These are phyloP conservation scores for Lasiosphaeris hirsuta DNA, from an alignment of 495 filamentous ascomycete genomes.

Conservation along the genomic window DNA sequence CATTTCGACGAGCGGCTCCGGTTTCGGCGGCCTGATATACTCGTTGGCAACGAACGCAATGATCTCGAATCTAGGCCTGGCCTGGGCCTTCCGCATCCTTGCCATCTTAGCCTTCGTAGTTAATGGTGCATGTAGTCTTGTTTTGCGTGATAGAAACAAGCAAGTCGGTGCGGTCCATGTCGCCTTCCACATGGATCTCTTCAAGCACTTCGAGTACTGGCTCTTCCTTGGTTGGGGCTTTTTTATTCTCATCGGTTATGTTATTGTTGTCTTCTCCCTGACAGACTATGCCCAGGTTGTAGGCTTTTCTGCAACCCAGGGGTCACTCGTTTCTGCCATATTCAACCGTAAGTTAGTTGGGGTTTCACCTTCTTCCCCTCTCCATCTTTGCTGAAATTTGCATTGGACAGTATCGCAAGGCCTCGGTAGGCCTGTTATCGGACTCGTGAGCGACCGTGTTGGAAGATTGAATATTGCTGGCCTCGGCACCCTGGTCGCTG, in stretches of 20 bases:
- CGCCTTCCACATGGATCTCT: slow-evolving; percentile 60
- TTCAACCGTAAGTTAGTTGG: slow-evolving; percentile 63
- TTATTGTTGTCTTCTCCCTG: slow-evolving; percentile 69
- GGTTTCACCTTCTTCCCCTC: too few species aligned
- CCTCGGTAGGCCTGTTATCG: slow-evolving; percentile 58
- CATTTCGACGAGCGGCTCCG: slow-evolving; percentile 68
- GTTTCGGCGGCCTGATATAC: slow-evolving; percentile 68
- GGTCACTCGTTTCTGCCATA: slow-evolving; percentile 65
- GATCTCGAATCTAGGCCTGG: slow-evolving; percentile 57
- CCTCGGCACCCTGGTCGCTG: slow-evolving; percentile 56
- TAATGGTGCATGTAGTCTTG: slow-evolving; percentile 54
- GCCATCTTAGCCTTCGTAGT: slow-evolving; percentile 58
- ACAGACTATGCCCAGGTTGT: slow-evolving; percentile 63
- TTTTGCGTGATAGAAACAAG: slow-evolving; percentile 67
- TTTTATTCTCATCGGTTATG: slow-evolving; percentile 69
- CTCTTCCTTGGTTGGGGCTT: slow-evolving; percentile 66
- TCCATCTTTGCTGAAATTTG: too few species aligned
- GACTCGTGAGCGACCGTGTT: slow-evolving; percentile 60
- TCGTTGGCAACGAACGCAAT: slow-evolving; percentile 53
- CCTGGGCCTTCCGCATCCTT: slow-evolving; percentile 68
- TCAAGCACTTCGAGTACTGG: slow-evolving; percentile 59
- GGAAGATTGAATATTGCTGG: slow-evolving; percentile 68
- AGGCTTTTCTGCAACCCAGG: slow-evolving; percentile 63
- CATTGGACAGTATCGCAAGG: slow-evolving; percentile 38
- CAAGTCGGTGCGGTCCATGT: slow-evolving; percentile 59